Base-by-base conservation (phyloP, 2,329 filamentous ascomycete genomes). In the Fusarium sp. region DNA sequence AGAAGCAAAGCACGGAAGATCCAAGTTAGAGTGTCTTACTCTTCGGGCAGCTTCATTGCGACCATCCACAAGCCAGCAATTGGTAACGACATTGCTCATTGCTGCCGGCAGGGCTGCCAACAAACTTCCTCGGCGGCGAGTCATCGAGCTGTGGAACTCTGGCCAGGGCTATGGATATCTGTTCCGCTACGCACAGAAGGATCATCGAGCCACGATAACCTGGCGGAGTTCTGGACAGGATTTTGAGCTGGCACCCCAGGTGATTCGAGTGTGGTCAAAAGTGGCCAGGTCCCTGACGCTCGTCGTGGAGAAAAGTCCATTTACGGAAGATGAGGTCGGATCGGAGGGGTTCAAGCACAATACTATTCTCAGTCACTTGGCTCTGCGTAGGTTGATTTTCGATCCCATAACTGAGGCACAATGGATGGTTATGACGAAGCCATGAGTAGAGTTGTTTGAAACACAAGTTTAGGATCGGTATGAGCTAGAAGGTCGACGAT, bases 121-220 rank as follows among this genome's bases (percentile, higher is more conserved):
- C 14, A 58, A 1, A 1, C 39, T 74, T 9, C 67, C 72, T 22
- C 58, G 18, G 16, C n/a, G 68, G 13, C 24, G 22, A 14, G 64
- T 52, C 29, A 27, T 74, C n/a, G 72, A 74, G 37, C 5, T 74
- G 14, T 73, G 54, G 64, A 39, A 61, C 52, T 37, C 14, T 5
- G 41, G 24, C 1, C 2, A 7, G 1, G n/a, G 27, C 1, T 59
- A 50, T 68, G 61, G 22, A 27, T 64, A 31, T 56, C 13, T 74
- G 8, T 74, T 74, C 22, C 54, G 69, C 20, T 74, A 67, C 50
- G 50, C 43, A 5, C 41, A 64, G 29, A 45, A 64, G 37, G 52
- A 29, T 10, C 48, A 1, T 31, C 52, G 20, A 37, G 58, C 57
- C 31, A 48, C 56, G 3, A 64, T 74, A 22, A 64, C 62, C 13